A percentile compares a stretch with the other conserved stretches of the same genome.
Conservation (phyloP, 2,329 filamentous ascomycete genomes). For the Tetracladium maxilliforme region DNA sequence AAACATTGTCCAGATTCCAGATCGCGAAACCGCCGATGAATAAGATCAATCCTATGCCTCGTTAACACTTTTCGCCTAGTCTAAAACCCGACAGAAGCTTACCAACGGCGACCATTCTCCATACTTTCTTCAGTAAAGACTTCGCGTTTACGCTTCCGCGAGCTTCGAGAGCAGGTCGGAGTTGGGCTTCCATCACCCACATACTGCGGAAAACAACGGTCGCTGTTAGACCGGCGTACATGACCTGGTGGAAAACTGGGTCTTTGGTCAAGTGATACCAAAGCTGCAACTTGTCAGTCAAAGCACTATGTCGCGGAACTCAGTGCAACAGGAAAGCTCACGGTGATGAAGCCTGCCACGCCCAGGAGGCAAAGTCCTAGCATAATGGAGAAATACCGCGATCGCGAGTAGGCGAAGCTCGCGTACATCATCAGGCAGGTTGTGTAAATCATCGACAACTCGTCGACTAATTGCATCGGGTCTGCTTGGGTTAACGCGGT, state of each 20-base stretch:
- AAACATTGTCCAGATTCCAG: slow-evolving; percentile 53
- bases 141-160: no score
- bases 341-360: slow-evolving; percentile 44
- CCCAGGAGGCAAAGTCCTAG: slow-evolving; percentile 34
- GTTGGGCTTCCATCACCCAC: slow-evolving; percentile 53
- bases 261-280: slow-evolving; percentile 66
- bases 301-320: no score
- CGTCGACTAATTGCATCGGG: slow-evolving; percentile 57
- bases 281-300: slow-evolving; percentile 16
- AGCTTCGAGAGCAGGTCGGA: slow-evolving; percentile 45
- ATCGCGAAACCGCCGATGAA: slow-evolving; percentile 54
- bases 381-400: slow-evolving; percentile 24
- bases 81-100: no score
- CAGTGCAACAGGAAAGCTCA: no score
- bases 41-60: no score
- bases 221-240: slow-evolving; percentile 51
- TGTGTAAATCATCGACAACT: slow-evolving; percentile 59
- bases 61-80: no score
- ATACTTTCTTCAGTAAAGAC: slow-evolving; percentile 49
- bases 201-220: slow-evolving; percentile 48
- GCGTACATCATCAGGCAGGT: slow-evolving; percentile 57
- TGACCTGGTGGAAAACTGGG: slow-evolving; percentile 56
- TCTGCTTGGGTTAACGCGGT: slow-evolving; percentile 21
- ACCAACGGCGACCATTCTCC: slow-evolving; percentile 50
- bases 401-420: slow-evolving; percentile 46